phyloP scores from a whole-genome alignment of 2,329 filamentous ascomycete species.

The Torrubiellomyces zombiae region DNA sequence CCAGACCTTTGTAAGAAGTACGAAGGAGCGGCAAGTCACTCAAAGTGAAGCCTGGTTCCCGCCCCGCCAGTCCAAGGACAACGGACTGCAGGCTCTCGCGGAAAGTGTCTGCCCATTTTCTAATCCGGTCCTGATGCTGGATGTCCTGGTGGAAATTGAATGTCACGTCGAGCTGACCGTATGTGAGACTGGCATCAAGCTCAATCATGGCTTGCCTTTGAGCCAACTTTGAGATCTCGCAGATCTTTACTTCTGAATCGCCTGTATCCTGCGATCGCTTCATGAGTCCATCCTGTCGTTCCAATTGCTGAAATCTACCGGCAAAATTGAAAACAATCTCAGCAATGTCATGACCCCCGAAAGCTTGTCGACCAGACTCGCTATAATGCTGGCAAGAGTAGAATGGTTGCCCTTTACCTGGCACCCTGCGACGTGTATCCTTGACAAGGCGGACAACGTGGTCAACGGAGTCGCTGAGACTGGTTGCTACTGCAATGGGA shows the following conservation, averaged over 20 bases:
- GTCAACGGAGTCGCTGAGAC: neutral
- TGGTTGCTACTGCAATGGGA: conserved; percentile 12
- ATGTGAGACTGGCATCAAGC: conserved; percentile 4
- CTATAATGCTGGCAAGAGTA: conserved; percentile 19
- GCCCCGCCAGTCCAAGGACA: too few relatives aligned
- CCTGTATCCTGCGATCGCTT: neutral
- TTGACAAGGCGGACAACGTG: conserved; percentile 12
- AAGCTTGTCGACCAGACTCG: conserved; percentile 12
- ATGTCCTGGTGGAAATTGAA: conserved; percentile 4
- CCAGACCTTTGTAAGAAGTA: conserved; percentile 1
- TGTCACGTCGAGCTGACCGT: conserved; percentile 2
- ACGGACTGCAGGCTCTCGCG: neutral
- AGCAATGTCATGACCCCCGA: conserved; percentile 17
- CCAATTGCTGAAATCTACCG: conserved; percentile 24
- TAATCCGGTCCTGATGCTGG: conserved; percentile 2
- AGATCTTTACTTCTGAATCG: conserved; percentile 1
- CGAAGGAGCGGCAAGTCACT: conserved; percentile 1
- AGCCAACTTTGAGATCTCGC: conserved; percentile 2
- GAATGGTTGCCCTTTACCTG: conserved; percentile 19
- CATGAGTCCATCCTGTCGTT: conserved; percentile 14
- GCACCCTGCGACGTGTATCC: conserved; percentile 16
- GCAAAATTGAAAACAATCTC: conserved; percentile 34
- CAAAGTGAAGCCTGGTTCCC: too few relatives aligned
- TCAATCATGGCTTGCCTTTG: conserved; percentile 3
- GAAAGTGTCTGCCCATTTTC: conserved; percentile 3